Conservation (phyloP, 1,284 basidiomycete species). For the Flammula alnicola region DNA sequence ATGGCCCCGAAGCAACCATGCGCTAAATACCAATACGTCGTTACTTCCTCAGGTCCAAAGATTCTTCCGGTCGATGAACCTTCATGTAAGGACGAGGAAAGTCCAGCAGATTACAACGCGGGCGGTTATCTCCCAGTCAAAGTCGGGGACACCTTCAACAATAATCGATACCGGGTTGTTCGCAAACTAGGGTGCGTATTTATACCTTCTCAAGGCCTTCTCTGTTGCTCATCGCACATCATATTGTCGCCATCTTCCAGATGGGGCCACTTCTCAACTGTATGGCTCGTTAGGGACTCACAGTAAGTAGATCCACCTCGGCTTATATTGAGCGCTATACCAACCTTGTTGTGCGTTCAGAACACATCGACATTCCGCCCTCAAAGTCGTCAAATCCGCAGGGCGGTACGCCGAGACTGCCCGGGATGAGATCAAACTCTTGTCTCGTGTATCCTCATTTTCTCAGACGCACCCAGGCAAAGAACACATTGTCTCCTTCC, state of each 20-base stretch:
- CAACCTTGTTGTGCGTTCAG: slow-evolving; percentile 35
- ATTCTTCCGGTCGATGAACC: slow-evolving; percentile 69
- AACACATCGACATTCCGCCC: slow-evolving; percentile 76
- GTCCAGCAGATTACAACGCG: slow-evolving; percentile 77
- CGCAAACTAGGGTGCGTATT: slow-evolving; percentile 78
- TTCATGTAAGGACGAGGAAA: slow-evolving; percentile 74
- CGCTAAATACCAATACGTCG: slow-evolving; percentile 75
- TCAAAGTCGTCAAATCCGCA: slow-evolving; percentile 93
- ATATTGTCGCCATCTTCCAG: slow-evolving; percentile 42
- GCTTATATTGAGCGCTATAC: slow-evolving; percentile 16
- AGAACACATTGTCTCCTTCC: slow-evolving; percentile 79
- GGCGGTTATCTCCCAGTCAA: slow-evolving; percentile 84
- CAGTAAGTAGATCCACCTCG: slow-evolving; percentile 50
- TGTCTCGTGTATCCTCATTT: slow-evolving; percentile 76
- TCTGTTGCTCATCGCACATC: slow-evolving; percentile 25
- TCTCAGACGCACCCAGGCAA: slow-evolving; percentile 74
- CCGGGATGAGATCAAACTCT: slow-evolving; percentile 88
- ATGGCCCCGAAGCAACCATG: slow-evolving; percentile 72
- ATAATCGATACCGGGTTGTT: slow-evolving; percentile 78
- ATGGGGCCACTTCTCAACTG: slow-evolving; percentile 92
- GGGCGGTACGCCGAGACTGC: slow-evolving; percentile 87
- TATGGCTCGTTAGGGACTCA: slow-evolving; percentile 80
- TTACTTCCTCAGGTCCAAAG: slow-evolving; percentile 67
- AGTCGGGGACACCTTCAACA: slow-evolving; percentile 80
- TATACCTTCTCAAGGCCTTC: slow-evolving; percentile 12